A percentile compares a stretch with the other conserved stretches of the same genome.
These are phyloP conservation scores for Omphalotus guepiniiformis DNA, from an alignment of 768 basidiomycete species.

Conservation along the genomic window DNA sequence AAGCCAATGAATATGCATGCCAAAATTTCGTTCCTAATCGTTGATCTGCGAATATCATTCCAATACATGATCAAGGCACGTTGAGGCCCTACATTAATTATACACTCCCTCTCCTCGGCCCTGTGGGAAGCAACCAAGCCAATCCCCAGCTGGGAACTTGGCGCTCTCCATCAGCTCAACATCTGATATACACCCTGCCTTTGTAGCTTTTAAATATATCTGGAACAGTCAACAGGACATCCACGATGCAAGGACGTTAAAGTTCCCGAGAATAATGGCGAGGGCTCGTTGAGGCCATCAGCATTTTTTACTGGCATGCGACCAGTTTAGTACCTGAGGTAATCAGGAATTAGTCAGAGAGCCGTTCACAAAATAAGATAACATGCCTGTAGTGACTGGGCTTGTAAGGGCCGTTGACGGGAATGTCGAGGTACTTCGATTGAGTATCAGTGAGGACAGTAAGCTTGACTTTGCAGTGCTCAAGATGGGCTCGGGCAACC, in stretches of 20 bases:
- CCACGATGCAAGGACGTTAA: slow-evolving; percentile 53
- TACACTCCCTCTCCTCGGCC: slow-evolving; percentile 5
- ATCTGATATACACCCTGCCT: slow-evolving; percentile 8
- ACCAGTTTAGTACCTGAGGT: slow-evolving; percentile 25
- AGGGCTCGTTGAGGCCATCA: slow-evolving; percentile 81
- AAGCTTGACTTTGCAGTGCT: slow-evolving; percentile 90
- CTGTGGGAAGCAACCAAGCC: no score
- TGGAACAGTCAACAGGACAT: slow-evolving; percentile 18
- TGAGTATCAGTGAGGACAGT: slow-evolving; percentile 71
- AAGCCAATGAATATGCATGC: no score
- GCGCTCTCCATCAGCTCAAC: slow-evolving; percentile 12
- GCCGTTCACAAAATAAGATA: background rate
- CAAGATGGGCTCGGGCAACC: slow-evolving; percentile 94
- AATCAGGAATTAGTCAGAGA: background rate
- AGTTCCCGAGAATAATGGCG: slow-evolving; percentile 55
- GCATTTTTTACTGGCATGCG: slow-evolving; percentile 6
- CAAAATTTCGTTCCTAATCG: no score
- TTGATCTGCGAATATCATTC: no score
- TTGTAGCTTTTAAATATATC: slow-evolving; percentile 8
- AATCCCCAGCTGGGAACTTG: slow-evolving; percentile 8
- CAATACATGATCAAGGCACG: no score
- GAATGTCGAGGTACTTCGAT: slow-evolving; percentile 89
- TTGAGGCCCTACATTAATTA: slow-evolving; percentile 45
- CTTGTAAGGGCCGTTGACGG: slow-evolving; percentile 68
- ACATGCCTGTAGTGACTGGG: slow-evolving; percentile 29